Evolutionary conservation across 495 filamentous ascomycete genomes (phyloP), one percentile per base, ranked within the genome.

Genomic region (Chlorociboria aeruginascens): DNA sequence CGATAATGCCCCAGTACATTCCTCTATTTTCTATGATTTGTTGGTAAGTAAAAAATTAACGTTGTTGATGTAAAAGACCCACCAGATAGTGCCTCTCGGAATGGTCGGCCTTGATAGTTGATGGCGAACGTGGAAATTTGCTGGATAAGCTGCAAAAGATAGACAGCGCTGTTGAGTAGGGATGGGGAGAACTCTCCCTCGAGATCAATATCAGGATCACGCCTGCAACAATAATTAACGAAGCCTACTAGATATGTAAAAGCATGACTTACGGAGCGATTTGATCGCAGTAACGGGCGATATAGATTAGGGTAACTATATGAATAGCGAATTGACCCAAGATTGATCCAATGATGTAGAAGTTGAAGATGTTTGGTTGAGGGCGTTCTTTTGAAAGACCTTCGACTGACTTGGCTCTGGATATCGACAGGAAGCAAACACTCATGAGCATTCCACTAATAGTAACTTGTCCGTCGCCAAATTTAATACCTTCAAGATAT

Each of bases 401-500:
- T 69, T 97, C 92, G 40, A 99, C 93, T 42, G 89, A 84, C 76
- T 83, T 90, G 34, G 92, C 92, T 38, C 92, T 80, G 16, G 92
- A 97, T 56, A 99, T 90, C 25, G 86, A 94, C 60, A 99, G 69
- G 73, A 97, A 99, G 73, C 92, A 99, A 43, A 99, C 92, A 62
- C 89, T 96, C 93, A 99, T 95, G 66, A 99, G 78, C 87, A 99
- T 97, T 55, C 92, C 92, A 54, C 88, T 95, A 63, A 99, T 97
- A 25, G 92, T 99, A 38, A 95, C 89, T 64, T 99, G 92, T 30
- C 90, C 89, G 66, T 99, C 92, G 40, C 92, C 89, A 57, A 99
- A 99, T 68, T 99, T 99, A 72, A 99, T 99, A 46, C 92, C 92
- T 55, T 97, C 92, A 7, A 99, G 71, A 60, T 99, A 99, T 38